Evolutionary conservation across 2,329 filamentous ascomycete genomes (phyloP).

Genomic region (Lachnellula cervina): DNA sequence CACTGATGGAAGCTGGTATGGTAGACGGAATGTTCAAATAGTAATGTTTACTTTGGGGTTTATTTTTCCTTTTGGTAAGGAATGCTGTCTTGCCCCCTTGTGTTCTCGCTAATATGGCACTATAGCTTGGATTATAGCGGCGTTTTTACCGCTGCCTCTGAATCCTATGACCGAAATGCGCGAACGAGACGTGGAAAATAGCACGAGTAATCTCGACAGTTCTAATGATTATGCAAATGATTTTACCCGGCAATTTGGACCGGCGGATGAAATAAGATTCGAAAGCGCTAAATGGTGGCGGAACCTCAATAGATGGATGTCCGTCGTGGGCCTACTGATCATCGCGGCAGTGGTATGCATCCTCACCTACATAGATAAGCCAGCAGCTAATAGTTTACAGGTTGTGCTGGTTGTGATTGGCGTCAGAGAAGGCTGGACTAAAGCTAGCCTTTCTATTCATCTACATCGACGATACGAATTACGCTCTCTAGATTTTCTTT

Average conservation of each 20-base stretch:
- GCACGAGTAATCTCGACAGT: conserved; percentile 29
- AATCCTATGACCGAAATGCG: conserved; percentile 49
- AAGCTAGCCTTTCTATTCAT: not conserved
- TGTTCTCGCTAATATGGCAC: conserved; percentile 3
- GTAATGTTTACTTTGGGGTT: conserved; percentile 73
- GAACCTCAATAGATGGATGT: conserved; percentile 58
- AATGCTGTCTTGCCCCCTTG: conserved; percentile 12
- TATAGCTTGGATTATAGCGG: conserved; percentile 73
- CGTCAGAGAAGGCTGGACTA: conserved; percentile 18
- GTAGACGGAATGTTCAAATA: conserved; percentile 68
- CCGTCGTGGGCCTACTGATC: conserved; percentile 49
- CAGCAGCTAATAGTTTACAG: conserved; percentile 13
- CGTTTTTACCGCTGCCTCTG: conserved; percentile 66
- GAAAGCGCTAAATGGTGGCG: conserved; percentile 63
- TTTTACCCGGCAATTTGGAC: conserved; percentile 25
- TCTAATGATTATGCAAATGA: conserved; percentile 22
- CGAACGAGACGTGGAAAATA: conserved; percentile 35
- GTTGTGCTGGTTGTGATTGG: conserved; percentile 27
- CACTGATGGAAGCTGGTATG: conserved; percentile 54
- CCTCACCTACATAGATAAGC: not conserved
- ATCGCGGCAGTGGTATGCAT: conserved; percentile 45
- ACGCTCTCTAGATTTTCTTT: not conserved
- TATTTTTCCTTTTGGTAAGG: conserved; percentile 65
- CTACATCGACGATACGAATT: not conserved
- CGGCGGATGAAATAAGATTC: conserved; percentile 31